Evolutionary conservation across 768 basidiomycete species (phyloP).

Genomic region (Termitomyces sp.): DNA sequence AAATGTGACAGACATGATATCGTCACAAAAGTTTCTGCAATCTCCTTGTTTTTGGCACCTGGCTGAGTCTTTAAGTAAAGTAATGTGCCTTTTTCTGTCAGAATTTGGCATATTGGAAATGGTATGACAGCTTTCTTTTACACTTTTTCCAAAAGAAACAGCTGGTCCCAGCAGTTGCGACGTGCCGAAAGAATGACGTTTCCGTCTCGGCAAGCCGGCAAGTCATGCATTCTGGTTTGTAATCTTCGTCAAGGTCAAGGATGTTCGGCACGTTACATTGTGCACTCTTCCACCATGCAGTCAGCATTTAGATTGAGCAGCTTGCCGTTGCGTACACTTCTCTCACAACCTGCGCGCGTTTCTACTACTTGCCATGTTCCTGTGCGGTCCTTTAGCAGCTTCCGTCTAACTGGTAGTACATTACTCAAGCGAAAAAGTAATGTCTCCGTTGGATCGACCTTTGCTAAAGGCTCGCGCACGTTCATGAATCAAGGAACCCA

Average conservation of each 20-base stretch:
- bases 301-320: constrained; percentile 4
- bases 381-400: constrained; percentile 18
- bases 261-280: too few species aligned
- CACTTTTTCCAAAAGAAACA: too few species aligned
- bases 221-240: background rate
- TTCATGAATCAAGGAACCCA: constrained; percentile 39
- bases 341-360: constrained; percentile 3
- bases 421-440: constrained; percentile 20
- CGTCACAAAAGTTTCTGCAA: too few species aligned
- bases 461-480: constrained; percentile 32
- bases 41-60: too few species aligned
- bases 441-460: constrained; percentile 15
- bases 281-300: constrained; percentile 9
- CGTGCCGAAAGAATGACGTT: background rate
- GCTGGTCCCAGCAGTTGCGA: too few species aligned
- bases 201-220: background rate
- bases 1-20: too few species aligned
- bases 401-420: constrained; percentile 24
- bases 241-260: background rate
- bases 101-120: too few species aligned
- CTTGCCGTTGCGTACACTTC: constrained; percentile 7
- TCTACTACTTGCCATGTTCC: background rate
- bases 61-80: too few species aligned
- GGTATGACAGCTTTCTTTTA: too few species aligned
- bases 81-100: too few species aligned